Percentiles rank a stretch among this genome's conserved stretches.
Conservation (phyloP, 2,329 filamentous ascomycete genomes). For the Drechslerella coelobrocha region DNA sequence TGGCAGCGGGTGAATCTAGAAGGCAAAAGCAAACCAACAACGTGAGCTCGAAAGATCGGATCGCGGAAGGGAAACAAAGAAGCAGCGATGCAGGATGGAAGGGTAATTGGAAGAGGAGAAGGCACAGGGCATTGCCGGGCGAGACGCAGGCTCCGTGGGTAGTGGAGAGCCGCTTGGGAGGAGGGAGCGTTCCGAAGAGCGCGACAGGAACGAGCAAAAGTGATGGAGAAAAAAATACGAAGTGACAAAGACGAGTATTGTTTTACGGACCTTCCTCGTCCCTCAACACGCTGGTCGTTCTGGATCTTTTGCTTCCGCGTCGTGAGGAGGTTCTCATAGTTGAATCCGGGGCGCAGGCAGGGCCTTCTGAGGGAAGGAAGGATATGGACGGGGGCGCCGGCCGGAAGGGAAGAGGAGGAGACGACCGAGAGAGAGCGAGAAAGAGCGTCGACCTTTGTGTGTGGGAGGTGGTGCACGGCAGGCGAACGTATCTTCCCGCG, state of each 20-base stretch:
- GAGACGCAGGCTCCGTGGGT: too few species aligned
- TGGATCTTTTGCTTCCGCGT: conserved; percentile 42
- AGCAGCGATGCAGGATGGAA: conserved; percentile 38
- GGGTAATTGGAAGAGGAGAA: conserved; percentile 28
- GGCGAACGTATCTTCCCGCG: conserved; percentile 21
- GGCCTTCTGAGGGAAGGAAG: conserved; percentile 32
- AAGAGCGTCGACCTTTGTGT: not conserved
- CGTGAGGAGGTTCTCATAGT: conserved; percentile 48
- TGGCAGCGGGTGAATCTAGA: conserved; percentile 21
- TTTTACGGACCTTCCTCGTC: conserved; percentile 50
- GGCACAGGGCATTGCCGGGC: conserved; percentile 33
- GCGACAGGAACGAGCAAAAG: conserved; percentile 25
- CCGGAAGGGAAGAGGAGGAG: conserved; percentile 10
- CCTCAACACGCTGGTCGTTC: conserved; percentile 48
- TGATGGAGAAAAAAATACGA: conserved; percentile 16
- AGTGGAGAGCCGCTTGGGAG: conserved; percentile 17
- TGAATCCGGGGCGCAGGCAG: conserved; percentile 39
- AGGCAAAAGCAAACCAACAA: conserved; percentile 36
- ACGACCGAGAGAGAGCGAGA: conserved; percentile 4
- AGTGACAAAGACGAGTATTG: conserved; percentile 31
- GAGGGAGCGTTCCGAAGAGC: conserved; percentile 38
- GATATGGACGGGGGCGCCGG: conserved; percentile 31
- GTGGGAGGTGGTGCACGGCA: not conserved
- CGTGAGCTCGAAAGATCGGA: conserved; percentile 28
- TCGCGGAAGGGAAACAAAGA: conserved; percentile 16